Percentiles rank a stretch among this genome's conserved stretches.
Conservation (phyloP, 352 stramenopile species). For the Phytophthora sansomeana region DNA sequence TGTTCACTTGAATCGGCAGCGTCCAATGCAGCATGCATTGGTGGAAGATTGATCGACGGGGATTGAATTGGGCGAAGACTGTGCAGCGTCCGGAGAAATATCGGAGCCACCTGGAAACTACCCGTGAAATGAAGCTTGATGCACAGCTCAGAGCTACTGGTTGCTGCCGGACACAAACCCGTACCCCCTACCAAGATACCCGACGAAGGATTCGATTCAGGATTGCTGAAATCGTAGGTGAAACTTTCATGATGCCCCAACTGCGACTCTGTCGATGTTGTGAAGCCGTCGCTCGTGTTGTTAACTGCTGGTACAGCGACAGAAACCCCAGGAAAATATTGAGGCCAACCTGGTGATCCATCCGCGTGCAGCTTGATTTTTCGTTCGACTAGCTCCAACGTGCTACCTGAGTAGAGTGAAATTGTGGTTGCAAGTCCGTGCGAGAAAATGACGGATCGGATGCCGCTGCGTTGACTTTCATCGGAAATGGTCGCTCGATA, state of each 20-base stretch:
- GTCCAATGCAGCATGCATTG: neutral
- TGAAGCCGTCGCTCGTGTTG: constrained; percentile 14
- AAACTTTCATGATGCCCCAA: neutral
- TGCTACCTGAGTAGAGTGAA: constrained; percentile 12
- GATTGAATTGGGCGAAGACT: constrained; percentile 4
- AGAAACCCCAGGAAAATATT: constrained; percentile 13
- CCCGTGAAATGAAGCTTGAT: constrained; percentile 18
- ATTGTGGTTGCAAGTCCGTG: constrained; percentile 21
- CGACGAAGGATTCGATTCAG: constrained; percentile 3
- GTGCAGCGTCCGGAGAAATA: constrained; percentile 27
- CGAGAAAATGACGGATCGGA: constrained; percentile 30
- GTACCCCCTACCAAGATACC: neutral
- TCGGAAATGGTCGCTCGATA: constrained; percentile 26
- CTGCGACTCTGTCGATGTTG: constrained; percentile 3
- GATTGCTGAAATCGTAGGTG: constrained; percentile 18
- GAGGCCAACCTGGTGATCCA: constrained; percentile 24
- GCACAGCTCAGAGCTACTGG: constrained; percentile 9
- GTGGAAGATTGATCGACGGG: constrained; percentile 12
- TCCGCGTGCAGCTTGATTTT: constrained; percentile 24
- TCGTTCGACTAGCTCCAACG: constrained; percentile 24
- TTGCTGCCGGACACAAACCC: constrained; percentile 2
- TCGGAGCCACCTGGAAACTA: neutral
- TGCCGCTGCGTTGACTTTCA: constrained; percentile 32
- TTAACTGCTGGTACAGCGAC: neutral
- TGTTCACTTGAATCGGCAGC: neutral